Evolutionary conservation across 176 grass and related monocot genomes (phyloP).

Genomic region (bread wheat (Triticum aestivum)): DNA sequence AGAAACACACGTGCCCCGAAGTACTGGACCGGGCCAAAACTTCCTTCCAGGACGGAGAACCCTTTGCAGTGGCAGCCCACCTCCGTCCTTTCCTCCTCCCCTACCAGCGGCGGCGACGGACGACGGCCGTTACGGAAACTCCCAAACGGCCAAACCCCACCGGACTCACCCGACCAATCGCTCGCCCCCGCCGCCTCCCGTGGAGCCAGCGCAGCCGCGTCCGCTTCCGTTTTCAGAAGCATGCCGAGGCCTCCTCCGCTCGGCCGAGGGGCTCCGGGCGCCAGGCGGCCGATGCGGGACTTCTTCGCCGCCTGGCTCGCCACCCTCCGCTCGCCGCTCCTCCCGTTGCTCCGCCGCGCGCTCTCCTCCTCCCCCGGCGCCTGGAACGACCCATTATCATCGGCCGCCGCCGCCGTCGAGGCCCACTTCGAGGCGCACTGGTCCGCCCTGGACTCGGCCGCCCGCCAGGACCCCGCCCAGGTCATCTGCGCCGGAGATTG

Average conservation of each 20-base stretch:
- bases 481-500: slow-evolving; percentile 42
- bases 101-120: slow-evolving; percentile 13
- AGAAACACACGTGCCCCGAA: background rate
- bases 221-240: background rate
- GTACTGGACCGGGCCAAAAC: slow-evolving; percentile 19
- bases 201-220: background rate
- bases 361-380: slow-evolving; percentile 44
- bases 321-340: slow-evolving; percentile 54
- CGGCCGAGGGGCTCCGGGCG: slow-evolving; percentile 28
- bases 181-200: background rate
- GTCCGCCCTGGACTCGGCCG: slow-evolving; percentile 55
- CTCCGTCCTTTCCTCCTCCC: background rate
- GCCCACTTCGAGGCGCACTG: slow-evolving; percentile 64
- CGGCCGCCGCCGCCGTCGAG: slow-evolving; percentile 40
- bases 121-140: background rate
- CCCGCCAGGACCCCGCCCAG: slow-evolving; percentile 50
- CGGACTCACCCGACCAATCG: slow-evolving; percentile 5
- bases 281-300: slow-evolving; percentile 48
- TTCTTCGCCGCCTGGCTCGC: slow-evolving; percentile 61
- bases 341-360: slow-evolving; percentile 58
- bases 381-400: slow-evolving; percentile 46
- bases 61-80: slow-evolving; percentile 5
- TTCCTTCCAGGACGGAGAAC: background rate
- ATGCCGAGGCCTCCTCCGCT: slow-evolving; percentile 47
- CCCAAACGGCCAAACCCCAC: background rate